Base-by-base conservation (phyloP, 768 basidiomycete species). In the Trametopsis cervina region DNA sequence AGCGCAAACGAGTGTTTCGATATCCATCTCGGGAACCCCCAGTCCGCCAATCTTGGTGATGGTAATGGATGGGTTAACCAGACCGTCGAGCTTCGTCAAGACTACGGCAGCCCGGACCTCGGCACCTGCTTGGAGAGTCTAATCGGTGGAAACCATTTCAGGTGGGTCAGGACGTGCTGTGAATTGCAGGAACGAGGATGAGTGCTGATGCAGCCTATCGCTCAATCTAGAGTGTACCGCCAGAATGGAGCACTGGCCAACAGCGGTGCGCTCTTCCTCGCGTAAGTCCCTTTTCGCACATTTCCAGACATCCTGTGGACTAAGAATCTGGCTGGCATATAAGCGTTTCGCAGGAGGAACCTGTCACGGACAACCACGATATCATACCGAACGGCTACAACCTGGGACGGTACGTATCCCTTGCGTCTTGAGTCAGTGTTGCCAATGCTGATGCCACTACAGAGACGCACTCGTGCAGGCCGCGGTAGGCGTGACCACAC, bases 121-220 rank as follows among this genome's bases (percentile, higher is more conserved):
- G 76, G 75, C n/a, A 70, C 76, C 0, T 77, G 76, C 44, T 46
- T 60, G 17, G 66, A 67, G 57, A 63, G 54, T 42, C 58, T 63
- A n/a, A 46, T 67, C 0, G 75, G 75, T 2, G 75, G 74, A 0
- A 69, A 73, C 51, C 75, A 75, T 54, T 68, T 77, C 52, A 62
- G 75, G 71, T 70, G 40, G 40, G 55, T 12, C n/a, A n/a, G n/a
- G n/a, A n/a, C n/a, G n/a, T n/a, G n/a, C 6, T 7, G 24, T 20
- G 18, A 10, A 12, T 15, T 29, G 5, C 21, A 12, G 7, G 23
- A 3, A 9, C 17, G 10, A 26, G 37, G 4, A 44, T 26, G 42
- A 25, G 43, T 41, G 41, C 39, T 35, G 40, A 9, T 43, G 41
- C 25, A 37, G 27, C 17, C 17, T 38, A n/a, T n/a, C 21, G 21